Conservation (phyloP, 2,329 filamentous ascomycete species). For the Colletotrichum sojae region DNA sequence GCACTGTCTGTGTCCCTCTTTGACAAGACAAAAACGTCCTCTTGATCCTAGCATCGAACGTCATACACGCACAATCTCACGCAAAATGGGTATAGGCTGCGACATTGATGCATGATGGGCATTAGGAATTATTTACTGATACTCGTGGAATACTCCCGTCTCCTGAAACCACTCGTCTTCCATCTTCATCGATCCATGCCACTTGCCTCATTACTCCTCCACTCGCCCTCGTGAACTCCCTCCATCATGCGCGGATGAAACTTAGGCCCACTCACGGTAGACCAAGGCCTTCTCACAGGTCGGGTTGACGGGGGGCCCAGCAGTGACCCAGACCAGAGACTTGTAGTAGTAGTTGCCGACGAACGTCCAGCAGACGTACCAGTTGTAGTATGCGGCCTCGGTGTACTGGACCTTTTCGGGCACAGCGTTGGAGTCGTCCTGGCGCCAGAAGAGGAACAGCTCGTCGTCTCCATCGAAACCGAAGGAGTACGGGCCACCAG, state of each 20-base stretch:
- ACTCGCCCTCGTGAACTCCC: neutral
- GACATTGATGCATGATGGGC: neutral
- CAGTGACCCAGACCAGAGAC: constrained; percentile 36
- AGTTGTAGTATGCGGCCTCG: constrained; percentile 28
- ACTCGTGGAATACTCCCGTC: neutral
- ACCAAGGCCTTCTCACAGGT: constrained; percentile 30
- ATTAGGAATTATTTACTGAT: constrained; percentile 19
- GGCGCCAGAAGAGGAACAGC: constrained; percentile 23
- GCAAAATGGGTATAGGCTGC: neutral
- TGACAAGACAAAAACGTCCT: no score
- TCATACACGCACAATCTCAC: neutral
- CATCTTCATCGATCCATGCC: neutral
- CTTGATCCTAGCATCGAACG: neutral
- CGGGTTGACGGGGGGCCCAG: constrained; percentile 31
- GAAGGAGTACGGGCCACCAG: constrained; percentile 14
- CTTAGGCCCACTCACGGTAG: constrained; percentile 8
- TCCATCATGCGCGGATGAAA: neutral
- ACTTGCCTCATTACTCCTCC: neutral
- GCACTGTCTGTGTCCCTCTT: no score
- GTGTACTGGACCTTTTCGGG: neutral
- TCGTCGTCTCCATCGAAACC: constrained; percentile 34
- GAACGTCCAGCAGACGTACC: constrained; percentile 36
- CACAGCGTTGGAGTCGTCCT: constrained; percentile 33
- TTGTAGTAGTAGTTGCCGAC: constrained; percentile 41
- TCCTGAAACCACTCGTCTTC: neutral